Percentiles rank a stretch among this genome's conserved stretches.
These are phyloP conservation scores for Edaphochlamys debaryana DNA, from an alignment of 139 green algal genomes.

Conservation along the genomic window DNA sequence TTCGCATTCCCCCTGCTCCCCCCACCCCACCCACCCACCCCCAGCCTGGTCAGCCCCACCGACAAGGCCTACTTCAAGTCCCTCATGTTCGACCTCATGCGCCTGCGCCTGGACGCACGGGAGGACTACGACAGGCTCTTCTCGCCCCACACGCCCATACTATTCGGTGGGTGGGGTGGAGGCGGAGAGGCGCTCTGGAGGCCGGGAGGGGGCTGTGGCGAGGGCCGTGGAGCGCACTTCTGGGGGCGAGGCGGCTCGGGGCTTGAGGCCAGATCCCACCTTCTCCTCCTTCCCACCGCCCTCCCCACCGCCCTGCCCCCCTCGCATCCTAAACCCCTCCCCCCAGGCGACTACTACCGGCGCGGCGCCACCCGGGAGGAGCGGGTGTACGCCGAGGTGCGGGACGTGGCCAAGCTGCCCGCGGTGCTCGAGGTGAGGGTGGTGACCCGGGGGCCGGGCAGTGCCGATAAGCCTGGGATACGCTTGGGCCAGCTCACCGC, in stretches of 20 bases:
- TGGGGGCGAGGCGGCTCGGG: too few relatives aligned
- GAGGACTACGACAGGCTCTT: conserved; percentile 57
- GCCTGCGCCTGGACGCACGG: conserved; percentile 39
- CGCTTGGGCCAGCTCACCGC: too few relatives aligned
- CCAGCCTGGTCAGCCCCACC: conserved; percentile 65
- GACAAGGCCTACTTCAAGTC: conserved; percentile 78
- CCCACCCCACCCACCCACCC: too few relatives aligned
- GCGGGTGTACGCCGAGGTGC: conserved; percentile 75
- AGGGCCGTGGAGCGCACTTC: neutral
- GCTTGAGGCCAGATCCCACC: too few relatives aligned
- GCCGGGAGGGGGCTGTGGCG: too few relatives aligned
- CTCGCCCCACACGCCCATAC: conserved; percentile 48
- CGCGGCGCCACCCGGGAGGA: conserved; percentile 63
- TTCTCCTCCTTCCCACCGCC: neutral
- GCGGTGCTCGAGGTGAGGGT: conserved; percentile 30
- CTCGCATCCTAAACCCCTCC: too few relatives aligned
- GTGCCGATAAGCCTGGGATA: too few relatives aligned
- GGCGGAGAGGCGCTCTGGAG: too few relatives aligned
- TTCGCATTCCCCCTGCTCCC: too few relatives aligned
- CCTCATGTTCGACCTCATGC: conserved; percentile 60
- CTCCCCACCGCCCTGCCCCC: too few relatives aligned
- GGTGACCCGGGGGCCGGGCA: neutral
- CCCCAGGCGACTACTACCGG: conserved; percentile 67
- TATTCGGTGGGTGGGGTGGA: conserved; percentile 65
- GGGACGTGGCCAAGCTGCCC: conserved; percentile 14